Evolutionary conservation across 2,329 filamentous ascomycete species (phyloP).

Genomic region (Phoma sp.): DNA sequence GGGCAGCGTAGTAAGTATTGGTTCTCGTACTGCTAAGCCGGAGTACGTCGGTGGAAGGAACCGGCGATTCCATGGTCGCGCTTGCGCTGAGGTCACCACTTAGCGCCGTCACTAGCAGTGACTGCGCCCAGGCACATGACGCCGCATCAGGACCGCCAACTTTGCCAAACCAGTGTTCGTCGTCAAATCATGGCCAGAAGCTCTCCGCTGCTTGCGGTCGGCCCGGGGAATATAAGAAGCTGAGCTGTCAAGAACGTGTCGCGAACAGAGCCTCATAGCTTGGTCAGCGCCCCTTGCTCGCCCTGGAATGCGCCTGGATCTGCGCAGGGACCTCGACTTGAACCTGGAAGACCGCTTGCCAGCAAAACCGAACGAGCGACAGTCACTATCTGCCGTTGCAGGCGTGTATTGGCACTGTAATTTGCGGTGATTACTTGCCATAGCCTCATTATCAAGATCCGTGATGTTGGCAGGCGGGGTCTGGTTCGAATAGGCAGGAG

Average conservation of each 20-base stretch:
- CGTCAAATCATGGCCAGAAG: background rate
- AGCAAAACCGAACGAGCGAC: background rate
- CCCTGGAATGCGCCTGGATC: constrained; percentile 13
- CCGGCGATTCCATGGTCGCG: constrained; percentile 8
- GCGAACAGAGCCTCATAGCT: constrained; percentile 12
- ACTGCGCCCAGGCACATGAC: constrained; percentile 9
- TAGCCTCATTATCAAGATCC: background rate
- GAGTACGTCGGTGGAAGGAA: constrained; percentile 14
- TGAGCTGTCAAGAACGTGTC: constrained; percentile 16
- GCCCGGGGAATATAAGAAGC: constrained; percentile 1
- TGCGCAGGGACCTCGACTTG: constrained; percentile 9
- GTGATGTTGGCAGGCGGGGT: constrained; percentile 4
- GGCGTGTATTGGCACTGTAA: background rate
- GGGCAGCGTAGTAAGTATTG: constrained; percentile 11
- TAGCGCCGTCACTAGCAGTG: constrained; percentile 2
- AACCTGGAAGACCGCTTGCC: constrained; percentile 1
- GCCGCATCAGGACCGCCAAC: constrained; percentile 6
- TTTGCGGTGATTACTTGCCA: background rate
- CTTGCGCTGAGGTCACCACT: constrained; percentile 9
- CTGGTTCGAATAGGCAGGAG: constrained; percentile 6
- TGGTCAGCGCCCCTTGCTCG: constrained; percentile 13
- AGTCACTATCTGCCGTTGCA: background rate
- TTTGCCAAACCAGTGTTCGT: background rate
- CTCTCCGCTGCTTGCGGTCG: constrained; percentile 8
- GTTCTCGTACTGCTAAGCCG: constrained; percentile 11